Evolutionary conservation across 108 stramenopile species (phyloP).

Genomic region (Skeletonema costatum): DNA sequence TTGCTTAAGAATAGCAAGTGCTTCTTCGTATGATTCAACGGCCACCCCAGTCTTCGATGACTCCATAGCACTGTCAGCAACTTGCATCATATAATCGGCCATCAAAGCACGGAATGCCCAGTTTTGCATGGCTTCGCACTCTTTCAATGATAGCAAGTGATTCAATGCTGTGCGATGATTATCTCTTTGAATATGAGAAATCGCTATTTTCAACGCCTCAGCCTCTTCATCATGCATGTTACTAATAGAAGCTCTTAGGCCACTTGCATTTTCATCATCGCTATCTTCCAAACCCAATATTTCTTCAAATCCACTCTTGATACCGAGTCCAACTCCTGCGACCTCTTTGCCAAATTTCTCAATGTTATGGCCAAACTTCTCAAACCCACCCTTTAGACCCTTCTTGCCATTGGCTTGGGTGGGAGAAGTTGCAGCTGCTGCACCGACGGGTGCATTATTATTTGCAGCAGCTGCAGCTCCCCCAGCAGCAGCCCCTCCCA

Average conservation of each 20-base stretch:
- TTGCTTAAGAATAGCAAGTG: conserved; percentile 13
- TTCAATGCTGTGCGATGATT: conserved; percentile 47
- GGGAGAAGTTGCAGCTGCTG: background rate
- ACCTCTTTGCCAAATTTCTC: background rate
- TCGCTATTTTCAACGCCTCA: conserved; percentile 21
- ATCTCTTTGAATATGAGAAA: conserved; percentile 31
- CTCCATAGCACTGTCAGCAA: conserved; percentile 26
- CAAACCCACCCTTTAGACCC: background rate
- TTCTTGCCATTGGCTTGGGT: background rate
- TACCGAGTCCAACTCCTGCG: background rate
- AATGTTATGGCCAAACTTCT: background rate
- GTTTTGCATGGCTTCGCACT: conserved; percentile 10
- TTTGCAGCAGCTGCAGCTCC: conserved; percentile 8
- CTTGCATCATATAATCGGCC: conserved; percentile 27
- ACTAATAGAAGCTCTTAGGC: background rate
- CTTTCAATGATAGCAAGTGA: conserved; percentile 17
- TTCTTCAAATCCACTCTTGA: background rate
- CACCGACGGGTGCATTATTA: background rate
- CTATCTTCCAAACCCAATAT: background rate
- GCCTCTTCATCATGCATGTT: background rate
- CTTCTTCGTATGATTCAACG: conserved; percentile 38
- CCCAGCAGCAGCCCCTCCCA: background rate
- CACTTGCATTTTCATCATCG: background rate
- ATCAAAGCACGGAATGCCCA: conserved; percentile 13
- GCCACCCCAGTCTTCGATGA: conserved; percentile 28